Evolutionary conservation across 2,329 filamentous ascomycete species (phyloP), one percentile per base, ranked within the genome.

Genomic region (Diaporthe amygdali): DNA sequence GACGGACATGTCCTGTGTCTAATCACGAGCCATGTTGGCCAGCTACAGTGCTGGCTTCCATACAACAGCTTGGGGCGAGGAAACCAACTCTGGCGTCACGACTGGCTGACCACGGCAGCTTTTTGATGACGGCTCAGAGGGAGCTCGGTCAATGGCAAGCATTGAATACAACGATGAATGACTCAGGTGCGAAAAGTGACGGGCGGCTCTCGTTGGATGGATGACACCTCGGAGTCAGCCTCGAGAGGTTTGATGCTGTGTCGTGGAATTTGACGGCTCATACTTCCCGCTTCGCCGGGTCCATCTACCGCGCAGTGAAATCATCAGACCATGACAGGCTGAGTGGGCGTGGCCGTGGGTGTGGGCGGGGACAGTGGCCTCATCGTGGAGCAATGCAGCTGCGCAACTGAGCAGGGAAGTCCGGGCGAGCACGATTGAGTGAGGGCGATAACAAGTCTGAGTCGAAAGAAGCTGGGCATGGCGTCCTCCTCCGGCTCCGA

Each of bases 351-450:
- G n/a, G n/a, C n/a, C n/a, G n/a, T n/a, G 6, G 37, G 37, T 41
- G 27, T 47, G 56, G 59, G 44, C 44, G 56, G 56, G 39, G 39
- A 61, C 25, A n/a, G 44, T 64, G 59, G 59, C 59, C 59, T 64
- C 20, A 64, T 64, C 59, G 44, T 49, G 59, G 59, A 44, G 59
- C 59, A 64, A 49, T 30, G 14, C 41, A 30, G 59, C 59, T 64
- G 59, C 59, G 59, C 59, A 44, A 47, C 30, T 49, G 59, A 47
- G 59, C 41, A 64, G 27, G 44, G 41, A 37, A 64, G 5, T 41
- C 27, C 59, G 41, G 34, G 41, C 39, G 37, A 10, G 55, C n/a
- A 14, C 3, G 37, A 4, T 41, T 14, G n/a, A 41, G 14, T 59
- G 54, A 41, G 14, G 39, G 54, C 3, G 55, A 59, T 37, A 20